Percentiles rank a stretch among this genome's conserved stretches.
phyloP scores from a whole-genome alignment of 371 early-diverging fungal genomes.

The Mucor plumbeus region DNA sequence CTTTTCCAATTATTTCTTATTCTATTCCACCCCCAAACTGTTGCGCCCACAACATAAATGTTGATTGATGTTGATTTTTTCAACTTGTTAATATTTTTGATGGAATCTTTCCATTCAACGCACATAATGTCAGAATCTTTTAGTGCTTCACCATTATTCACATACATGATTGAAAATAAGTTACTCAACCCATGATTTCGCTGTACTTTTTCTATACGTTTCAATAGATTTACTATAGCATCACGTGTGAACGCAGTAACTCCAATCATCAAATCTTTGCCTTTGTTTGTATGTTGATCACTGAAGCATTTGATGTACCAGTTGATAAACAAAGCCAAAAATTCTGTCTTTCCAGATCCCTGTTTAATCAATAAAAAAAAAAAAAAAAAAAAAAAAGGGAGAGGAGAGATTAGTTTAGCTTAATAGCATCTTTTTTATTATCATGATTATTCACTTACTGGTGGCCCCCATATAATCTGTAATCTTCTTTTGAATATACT shows the following conservation, averaged over 20 bases:
- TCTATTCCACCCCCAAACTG: constrained; percentile 62
- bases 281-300: constrained; percentile 10
- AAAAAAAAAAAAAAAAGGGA: not conserved
- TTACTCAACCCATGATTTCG: constrained; percentile 13
- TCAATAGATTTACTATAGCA: constrained; percentile 55
- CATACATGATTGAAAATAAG: constrained; percentile 20
- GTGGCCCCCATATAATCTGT: constrained; percentile 67
- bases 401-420: not conserved
- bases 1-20: constrained; percentile 37
- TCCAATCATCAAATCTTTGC: constrained; percentile 49
- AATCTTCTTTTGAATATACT: constrained; percentile 43
- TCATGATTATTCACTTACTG: constrained; percentile 53
- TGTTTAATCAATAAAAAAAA: constrained; percentile 8
- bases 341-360: constrained; percentile 69
- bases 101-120: constrained; percentile 14
- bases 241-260: constrained; percentile 62
- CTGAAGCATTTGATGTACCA: constrained; percentile 47
- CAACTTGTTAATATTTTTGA: constrained; percentile 4
- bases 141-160: not conserved
- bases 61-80: constrained; percentile 3
- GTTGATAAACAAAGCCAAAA: constrained; percentile 54
- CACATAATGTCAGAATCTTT: constrained; percentile 4
- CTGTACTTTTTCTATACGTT: constrained; percentile 47
- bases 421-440: too few relatives aligned
- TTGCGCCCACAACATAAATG: constrained; percentile 55